These are phyloP conservation scores for Murraya paniculata DNA, from an alignment of 345 rosid genomes.

Conservation along the genomic window DNA sequence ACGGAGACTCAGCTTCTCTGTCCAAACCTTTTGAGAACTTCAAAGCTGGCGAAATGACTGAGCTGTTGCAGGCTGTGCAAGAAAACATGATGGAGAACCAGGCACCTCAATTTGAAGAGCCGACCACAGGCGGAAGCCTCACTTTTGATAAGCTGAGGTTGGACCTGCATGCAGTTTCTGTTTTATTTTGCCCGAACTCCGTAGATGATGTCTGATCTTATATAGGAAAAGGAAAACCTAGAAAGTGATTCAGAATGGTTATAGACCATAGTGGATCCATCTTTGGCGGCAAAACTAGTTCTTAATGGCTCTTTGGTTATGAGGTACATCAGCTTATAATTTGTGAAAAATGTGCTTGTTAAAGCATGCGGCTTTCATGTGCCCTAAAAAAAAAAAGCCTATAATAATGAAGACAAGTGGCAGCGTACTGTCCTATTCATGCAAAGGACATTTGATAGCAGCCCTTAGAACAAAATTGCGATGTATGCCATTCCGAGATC, in stretches of 20 bases:
- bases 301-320: neutral
- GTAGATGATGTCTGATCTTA: neutral
- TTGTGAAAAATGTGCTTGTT: too few species aligned
- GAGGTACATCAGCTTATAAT: too few species aligned
- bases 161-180: neutral
- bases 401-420: too few species aligned
- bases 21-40: constrained; percentile 50
- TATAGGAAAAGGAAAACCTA: neutral
- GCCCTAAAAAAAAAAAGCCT: too few species aligned
- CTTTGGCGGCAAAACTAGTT: neutral
- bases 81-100: constrained; percentile 57
- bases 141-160: constrained; percentile 6
- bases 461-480: too few species aligned
- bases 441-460: too few species aligned
- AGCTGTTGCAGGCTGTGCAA: constrained; percentile 93
- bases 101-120: constrained; percentile 23
- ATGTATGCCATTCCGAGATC: too few species aligned
- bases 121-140: constrained; percentile 2
- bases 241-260: neutral
- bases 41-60: constrained; percentile 74
- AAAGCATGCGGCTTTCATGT: too few species aligned
- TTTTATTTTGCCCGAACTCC: neutral
- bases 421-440: too few species aligned
- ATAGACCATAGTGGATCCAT: neutral
- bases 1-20: constrained; percentile 31